Percentiles rank a stretch among this genome's conserved stretches.
Evolutionary conservation across 2,329 filamentous ascomycete species (phyloP).

Genomic region (Blastomyces gilchristii): DNA sequence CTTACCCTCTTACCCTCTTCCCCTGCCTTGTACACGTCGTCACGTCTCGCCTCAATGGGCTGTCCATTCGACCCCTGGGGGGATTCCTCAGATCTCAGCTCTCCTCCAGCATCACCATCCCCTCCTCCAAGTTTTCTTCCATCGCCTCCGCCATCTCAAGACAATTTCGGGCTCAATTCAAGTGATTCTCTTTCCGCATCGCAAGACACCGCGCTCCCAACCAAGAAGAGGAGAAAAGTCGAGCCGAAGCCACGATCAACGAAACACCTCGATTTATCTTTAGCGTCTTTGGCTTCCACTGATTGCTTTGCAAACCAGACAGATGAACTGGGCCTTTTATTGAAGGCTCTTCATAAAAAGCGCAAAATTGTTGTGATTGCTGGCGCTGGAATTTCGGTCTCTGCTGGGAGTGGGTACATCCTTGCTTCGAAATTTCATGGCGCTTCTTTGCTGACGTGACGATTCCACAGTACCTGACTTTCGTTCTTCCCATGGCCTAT

Average conservation of each 20-base stretch:
- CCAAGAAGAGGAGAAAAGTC: slow-evolving; percentile 63
- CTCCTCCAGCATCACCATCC: slow-evolving; percentile 30
- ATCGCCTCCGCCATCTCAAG: slow-evolving; percentile 37
- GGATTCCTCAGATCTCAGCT: slow-evolving; percentile 34
- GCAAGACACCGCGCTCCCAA: slow-evolving; percentile 56
- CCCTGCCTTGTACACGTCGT: neutral
- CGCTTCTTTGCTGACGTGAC: slow-evolving; percentile 12
- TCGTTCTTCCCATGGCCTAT: slow-evolving; percentile 80
- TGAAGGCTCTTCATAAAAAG: slow-evolving; percentile 70
- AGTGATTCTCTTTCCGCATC: slow-evolving; percentile 24
- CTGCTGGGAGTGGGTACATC: slow-evolving; percentile 66
- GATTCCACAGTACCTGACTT: slow-evolving; percentile 70
- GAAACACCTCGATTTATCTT: slow-evolving; percentile 62
- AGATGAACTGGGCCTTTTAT: slow-evolving; percentile 56
- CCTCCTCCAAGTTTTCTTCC: slow-evolving; percentile 31
- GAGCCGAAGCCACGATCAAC: slow-evolving; percentile 63
- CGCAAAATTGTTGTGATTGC: slow-evolving; percentile 96
- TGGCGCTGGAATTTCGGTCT: slow-evolving; percentile 92
- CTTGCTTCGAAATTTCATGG: slow-evolving; percentile 13
- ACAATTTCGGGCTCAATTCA: slow-evolving; percentile 23
- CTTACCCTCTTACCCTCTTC: neutral
- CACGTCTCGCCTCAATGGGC: slow-evolving; percentile 1
- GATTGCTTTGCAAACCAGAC: slow-evolving; percentile 42
- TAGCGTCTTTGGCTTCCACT: slow-evolving; percentile 15
- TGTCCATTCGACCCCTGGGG: slow-evolving; percentile 20